Percentiles rank a stretch among this genome's conserved stretches.
Evolutionary conservation across 805 yeast species (phyloP).

Genomic region (Hanseniaspora nectarophila): DNA sequence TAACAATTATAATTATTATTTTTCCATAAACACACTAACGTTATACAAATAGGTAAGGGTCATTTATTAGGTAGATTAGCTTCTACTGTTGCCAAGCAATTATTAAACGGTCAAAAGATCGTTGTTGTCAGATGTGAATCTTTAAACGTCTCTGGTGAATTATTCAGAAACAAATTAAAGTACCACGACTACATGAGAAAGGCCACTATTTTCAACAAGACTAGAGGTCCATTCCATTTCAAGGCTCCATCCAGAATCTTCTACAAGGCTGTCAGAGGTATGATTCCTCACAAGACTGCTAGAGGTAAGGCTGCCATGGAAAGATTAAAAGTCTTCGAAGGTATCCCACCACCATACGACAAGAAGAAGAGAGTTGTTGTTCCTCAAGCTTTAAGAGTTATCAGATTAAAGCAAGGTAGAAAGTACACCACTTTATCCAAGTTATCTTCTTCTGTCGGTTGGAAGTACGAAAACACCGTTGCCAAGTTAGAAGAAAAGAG

Average conservation of each 20-base stretch:
- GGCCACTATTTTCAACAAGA: conserved; percentile 97
- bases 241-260: conserved; percentile 99
- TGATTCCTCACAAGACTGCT: conserved; percentile 99
- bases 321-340: conserved; percentile 98
- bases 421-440: conserved; percentile 98
- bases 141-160: conserved; percentile 98
- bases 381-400: conserved; percentile 98
- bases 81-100: conserved; percentile 94
- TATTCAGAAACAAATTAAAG: conserved; percentile 99
- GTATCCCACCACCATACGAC: conserved; percentile 99
- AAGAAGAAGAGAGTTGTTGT: conserved; percentile 99
- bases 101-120: conserved; percentile 94
- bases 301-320: conserved; percentile 99
- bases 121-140: conserved; percentile 96
- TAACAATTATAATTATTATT: conserved; percentile 6
- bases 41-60: conserved; percentile 60
- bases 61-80: conserved; percentile 99
- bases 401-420: conserved; percentile 99
- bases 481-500: conserved; percentile 98
- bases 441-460: conserved; percentile 92
- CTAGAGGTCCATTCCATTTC: conserved; percentile 99
- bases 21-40: neutral
- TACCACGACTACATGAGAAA: conserved; percentile 99
- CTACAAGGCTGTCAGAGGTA: conserved; percentile 99
- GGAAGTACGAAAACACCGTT: conserved; percentile 99